Conservation (phyloP, 345 rosid genomes). For the Physaria fendleri region DNA sequence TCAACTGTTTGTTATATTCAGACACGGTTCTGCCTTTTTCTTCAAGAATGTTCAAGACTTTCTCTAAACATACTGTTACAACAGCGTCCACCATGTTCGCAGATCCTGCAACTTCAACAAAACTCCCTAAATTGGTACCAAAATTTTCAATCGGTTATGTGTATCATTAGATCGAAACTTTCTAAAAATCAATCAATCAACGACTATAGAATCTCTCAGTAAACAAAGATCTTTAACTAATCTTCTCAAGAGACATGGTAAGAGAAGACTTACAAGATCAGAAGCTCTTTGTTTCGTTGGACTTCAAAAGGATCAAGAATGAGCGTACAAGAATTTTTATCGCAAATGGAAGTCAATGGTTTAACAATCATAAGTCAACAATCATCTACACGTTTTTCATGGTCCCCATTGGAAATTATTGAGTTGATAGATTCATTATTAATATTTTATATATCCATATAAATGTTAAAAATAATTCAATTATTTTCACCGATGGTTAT, state of each 20-base stretch:
- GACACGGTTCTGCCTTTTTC: conserved; percentile 23
- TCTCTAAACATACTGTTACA: conserved; percentile 28
- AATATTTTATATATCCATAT: no score
- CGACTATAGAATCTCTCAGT: background rate
- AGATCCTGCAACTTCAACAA: conserved; percentile 4
- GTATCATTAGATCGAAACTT: background rate
- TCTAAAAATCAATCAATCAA: background rate
- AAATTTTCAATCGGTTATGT: background rate
- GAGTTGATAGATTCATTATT: no score
- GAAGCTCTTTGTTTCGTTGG: conserved; percentile 4
- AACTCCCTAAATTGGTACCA: background rate
- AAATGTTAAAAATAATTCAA: no score
- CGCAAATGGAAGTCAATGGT: conserved; percentile 1
- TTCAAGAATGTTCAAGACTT: conserved; percentile 17
- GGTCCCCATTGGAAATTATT: no score
- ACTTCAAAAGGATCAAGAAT: conserved; percentile 6
- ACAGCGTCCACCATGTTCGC: conserved; percentile 30
- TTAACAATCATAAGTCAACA: conserved; percentile 11
- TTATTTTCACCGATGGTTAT: no score
- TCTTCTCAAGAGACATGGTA: conserved; percentile 5
- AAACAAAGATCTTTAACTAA: conserved; percentile 3
- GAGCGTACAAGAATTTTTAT: background rate
- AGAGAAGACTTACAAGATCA: conserved; percentile 19
- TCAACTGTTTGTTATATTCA: conserved; percentile 12
- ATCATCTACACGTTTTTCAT: no score